These are phyloP conservation scores for Stephanodiscus triporus DNA, from an alignment of 108 stramenopile species.

Conservation along the genomic window DNA sequence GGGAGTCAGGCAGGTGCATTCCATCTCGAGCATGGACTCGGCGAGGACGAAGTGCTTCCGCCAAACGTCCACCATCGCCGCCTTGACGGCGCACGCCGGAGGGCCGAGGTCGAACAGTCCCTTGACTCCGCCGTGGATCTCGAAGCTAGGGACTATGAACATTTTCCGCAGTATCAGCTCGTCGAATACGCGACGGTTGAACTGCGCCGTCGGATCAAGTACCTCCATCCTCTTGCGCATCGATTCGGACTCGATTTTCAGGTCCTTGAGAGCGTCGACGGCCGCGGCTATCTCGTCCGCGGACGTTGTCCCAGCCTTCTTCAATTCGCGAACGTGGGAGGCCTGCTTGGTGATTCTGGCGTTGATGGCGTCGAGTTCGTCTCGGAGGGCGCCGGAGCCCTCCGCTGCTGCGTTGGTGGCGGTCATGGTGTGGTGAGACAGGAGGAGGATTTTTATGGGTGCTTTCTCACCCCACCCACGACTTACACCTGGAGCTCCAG, in stretches of 20 bases:
- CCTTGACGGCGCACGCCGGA: constrained; percentile 96
- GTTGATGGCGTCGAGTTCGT: constrained; percentile 83
- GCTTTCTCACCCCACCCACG: too few species aligned
- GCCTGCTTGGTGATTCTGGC: constrained; percentile 90
- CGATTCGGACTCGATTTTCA: constrained; percentile 71
- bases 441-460: too few species aligned
- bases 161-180: constrained; percentile 96
- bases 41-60: constrained; percentile 96
- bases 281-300: constrained; percentile 81
- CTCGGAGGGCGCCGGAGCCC: constrained; percentile 54
- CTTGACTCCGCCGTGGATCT: constrained; percentile 99
- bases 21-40: constrained; percentile 99
- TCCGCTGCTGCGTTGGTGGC: constrained; percentile 4
- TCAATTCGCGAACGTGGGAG: constrained; percentile 76
- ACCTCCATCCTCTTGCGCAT: constrained; percentile 63
- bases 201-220: constrained; percentile 47
- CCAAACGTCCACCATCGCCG: constrained; percentile 96
- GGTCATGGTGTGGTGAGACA: constrained; percentile 9
- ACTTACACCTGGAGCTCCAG: too few species aligned
- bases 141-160: constrained; percentile 99
- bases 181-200: constrained; percentile 93
- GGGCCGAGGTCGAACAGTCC: constrained; percentile 99
- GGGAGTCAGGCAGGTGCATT: constrained; percentile 98
- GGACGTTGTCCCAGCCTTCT: constrained; percentile 82
- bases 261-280: constrained; percentile 71